Evolutionary conservation across 352 stramenopile genomes (phyloP).

Genomic region (Peronospora farinosa): DNA sequence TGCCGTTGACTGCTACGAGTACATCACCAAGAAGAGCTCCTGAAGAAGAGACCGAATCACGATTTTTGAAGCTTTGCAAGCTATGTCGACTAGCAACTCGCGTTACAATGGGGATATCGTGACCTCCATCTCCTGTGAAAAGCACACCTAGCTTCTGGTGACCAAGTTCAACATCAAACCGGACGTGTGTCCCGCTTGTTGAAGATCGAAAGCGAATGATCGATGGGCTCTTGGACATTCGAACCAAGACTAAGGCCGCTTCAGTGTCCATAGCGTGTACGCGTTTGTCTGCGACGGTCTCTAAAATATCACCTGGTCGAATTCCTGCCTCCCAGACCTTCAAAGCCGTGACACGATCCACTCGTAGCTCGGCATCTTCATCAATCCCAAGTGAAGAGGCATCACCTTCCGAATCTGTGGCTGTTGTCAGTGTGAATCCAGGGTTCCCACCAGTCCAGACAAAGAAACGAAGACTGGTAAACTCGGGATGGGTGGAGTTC

Average conservation of each 20-base stretch:
- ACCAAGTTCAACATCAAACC: slow-evolving; percentile 37
- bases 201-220: slow-evolving; percentile 48
- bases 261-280: slow-evolving; percentile 32
- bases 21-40: slow-evolving; percentile 38
- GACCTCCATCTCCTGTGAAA: slow-evolving; percentile 40
- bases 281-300: slow-evolving; percentile 34
- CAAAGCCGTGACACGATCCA: slow-evolving; percentile 27
- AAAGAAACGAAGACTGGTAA: slow-evolving; percentile 43
- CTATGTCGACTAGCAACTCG: slow-evolving; percentile 12
- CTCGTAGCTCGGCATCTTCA: slow-evolving; percentile 25
- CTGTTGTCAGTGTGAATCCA: slow-evolving; percentile 29
- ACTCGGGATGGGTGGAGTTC: slow-evolving; percentile 29
- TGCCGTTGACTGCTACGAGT: slow-evolving; percentile 49
- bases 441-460: slow-evolving; percentile 32
- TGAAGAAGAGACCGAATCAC: slow-evolving; percentile 7
- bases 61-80: background rate
- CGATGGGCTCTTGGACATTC: slow-evolving; percentile 20
- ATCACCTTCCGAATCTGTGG: slow-evolving; percentile 3
- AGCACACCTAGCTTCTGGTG: slow-evolving; percentile 37
- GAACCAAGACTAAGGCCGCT: slow-evolving; percentile 31
- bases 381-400: slow-evolving; percentile 12
- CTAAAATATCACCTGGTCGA: slow-evolving; percentile 48
- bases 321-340: slow-evolving; percentile 44
- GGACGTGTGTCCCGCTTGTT: slow-evolving; percentile 14
- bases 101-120: slow-evolving; percentile 45